Conservation (phyloP, 805 yeast species). For the Scheffersomyces stipitis region DNA sequence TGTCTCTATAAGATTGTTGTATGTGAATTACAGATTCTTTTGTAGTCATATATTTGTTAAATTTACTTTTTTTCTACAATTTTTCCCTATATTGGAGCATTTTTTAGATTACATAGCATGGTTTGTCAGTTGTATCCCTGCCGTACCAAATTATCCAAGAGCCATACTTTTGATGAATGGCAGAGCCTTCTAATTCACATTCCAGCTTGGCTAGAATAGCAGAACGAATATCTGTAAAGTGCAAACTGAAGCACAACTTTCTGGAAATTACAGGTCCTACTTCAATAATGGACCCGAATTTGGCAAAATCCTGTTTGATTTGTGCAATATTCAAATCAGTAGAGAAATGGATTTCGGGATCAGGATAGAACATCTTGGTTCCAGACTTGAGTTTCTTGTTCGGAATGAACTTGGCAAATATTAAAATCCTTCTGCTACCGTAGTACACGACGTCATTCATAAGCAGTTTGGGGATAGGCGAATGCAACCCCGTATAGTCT, state of each 20-base stretch:
- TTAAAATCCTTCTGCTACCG: conserved; percentile 58
- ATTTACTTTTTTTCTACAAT: conserved; percentile 1
- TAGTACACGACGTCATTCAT: conserved; percentile 32
- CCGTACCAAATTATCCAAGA: conserved; percentile 70
- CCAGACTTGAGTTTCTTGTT: conserved; percentile 21
- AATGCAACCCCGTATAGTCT: conserved; percentile 15
- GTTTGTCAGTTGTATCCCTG: conserved; percentile 62
- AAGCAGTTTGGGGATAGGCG: conserved; percentile 22
- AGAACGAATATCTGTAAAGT: conserved; percentile 55
- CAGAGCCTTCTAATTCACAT: conserved; percentile 24
- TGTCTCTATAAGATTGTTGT: too few species aligned
- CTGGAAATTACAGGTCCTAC: conserved; percentile 66
- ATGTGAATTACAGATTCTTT: too few species aligned
- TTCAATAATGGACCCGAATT: conserved; percentile 61
- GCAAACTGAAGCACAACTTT: conserved; percentile 59
- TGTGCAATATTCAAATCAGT: conserved; percentile 44
- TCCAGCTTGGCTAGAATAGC: conserved; percentile 58
- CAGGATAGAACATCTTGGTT: conserved; percentile 37
- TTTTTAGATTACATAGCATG: too few species aligned
- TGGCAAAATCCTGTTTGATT: conserved; percentile 49
- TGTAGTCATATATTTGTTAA: too few species aligned
- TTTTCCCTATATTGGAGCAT: conserved; percentile 8
- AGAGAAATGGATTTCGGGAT: conserved; percentile 42
- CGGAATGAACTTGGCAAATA: conserved; percentile 31
- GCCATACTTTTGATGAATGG: conserved; percentile 45